Evolutionary conservation across 768 basidiomycete species (phyloP), one percentile per base, ranked within the genome.

Genomic region (Auricularia auricula-judae): DNA sequence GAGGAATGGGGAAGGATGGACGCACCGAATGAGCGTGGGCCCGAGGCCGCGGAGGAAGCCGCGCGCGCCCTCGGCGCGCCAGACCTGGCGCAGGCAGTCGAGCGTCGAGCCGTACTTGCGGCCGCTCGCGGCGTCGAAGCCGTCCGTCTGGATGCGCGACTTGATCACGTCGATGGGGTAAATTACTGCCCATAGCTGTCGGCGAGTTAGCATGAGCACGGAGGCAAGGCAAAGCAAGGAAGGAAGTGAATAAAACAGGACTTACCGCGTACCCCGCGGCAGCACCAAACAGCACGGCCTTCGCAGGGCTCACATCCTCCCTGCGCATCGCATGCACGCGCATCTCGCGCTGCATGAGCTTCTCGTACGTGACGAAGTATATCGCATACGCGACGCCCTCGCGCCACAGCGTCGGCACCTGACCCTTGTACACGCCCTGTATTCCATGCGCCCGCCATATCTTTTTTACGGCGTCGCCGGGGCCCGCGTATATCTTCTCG

Each of bases 121-220:
- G 35, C 88, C 87, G 53, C 85, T 86, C 16, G 86, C 78, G 3
- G 85, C 76, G 11, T 84, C 80, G 74, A 94, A 93, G 0, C 87
- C 90, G 71, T 98, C 96, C 0, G 95, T 97, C 76, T 98, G 96
- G 81, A 98, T 89, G 63, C 93, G 85, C 34, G 92, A 93, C 73
- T 98, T 98, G 71, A 98, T 86, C 83, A 97, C 91, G 75, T 97
- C 94, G 74, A 95, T 88, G 16, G 93, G 94, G 78, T 96, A 96
- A 78, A 93, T 94, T 10, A 92, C 78, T n/a, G 84, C 87, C 91
- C 91, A 93, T 35, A 93, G 79, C 90, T 92, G 65, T 39, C 1
- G 47, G 47, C 47, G 47, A 1, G 63, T 35, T 2, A 47, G 67
- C 36, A 60, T 56, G 58, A 67, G 64, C 43, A 59, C 67, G 56